Evolutionary conservation across 164 flowering plant genomes (phyloP).

Genomic region (Vitis riparia): DNA sequence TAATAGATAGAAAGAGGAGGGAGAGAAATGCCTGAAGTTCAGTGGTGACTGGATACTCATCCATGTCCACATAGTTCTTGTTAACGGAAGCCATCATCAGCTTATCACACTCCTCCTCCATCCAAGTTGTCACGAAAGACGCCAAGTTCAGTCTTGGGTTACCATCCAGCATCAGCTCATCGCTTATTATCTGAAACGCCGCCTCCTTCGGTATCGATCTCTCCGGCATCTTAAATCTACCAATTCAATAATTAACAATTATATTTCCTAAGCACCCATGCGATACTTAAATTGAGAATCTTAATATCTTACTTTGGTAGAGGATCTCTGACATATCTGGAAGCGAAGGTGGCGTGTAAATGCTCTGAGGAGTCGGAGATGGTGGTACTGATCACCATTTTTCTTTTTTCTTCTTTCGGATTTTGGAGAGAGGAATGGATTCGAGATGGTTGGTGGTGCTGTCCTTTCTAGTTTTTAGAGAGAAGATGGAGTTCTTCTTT

Average conservation of each 20-base stretch:
- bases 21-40: conserved; percentile 54
- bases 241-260: not conserved
- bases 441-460: too few relatives aligned
- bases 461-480: too few relatives aligned
- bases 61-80: conserved; percentile 89
- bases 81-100: conserved; percentile 60
- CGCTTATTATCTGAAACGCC: conserved; percentile 69
- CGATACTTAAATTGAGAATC: too few relatives aligned
- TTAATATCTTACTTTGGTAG: conserved; percentile 36
- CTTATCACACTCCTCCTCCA: conserved; percentile 78
- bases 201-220: conserved; percentile 70
- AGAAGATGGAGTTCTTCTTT: too few relatives aligned
- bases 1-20: not conserved
- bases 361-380: conserved; percentile 17
- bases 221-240: conserved; percentile 56
- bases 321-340: conserved; percentile 48
- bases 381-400: conserved; percentile 38
- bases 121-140: conserved; percentile 87
- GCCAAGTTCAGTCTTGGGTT: conserved; percentile 75
- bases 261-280: too few relatives aligned
- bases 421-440: too few relatives aligned
- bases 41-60: conserved; percentile 81
- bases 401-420: conserved; percentile 6
- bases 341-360: conserved; percentile 42
- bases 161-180: conserved; percentile 78